Conservation (phyloP, 2,329 filamentous ascomycete genomes). For the Cytospora mali region DNA sequence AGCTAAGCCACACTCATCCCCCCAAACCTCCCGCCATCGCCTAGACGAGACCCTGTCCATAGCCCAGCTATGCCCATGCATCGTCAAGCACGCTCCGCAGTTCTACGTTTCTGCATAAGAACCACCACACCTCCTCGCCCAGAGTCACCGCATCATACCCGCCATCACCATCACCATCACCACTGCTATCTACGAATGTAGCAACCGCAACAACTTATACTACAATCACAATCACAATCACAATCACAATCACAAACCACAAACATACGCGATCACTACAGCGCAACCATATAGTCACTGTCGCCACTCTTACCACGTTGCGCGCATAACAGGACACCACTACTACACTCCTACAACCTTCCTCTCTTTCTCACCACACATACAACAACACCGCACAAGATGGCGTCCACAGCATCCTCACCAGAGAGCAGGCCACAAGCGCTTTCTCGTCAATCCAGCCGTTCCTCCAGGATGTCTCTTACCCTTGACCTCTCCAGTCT, state of each 20-base stretch:
- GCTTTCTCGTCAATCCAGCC: constrained; percentile 48
- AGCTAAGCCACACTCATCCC: constrained; percentile 21
- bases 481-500: constrained; percentile 75
- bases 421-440: constrained; percentile 32
- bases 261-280: neutral
- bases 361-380: constrained; percentile 7
- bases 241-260: too few relatives aligned
- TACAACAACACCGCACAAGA: constrained; percentile 18
- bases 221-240: too few relatives aligned
- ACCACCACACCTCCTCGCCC: constrained; percentile 6
- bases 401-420: constrained; percentile 23
- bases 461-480: constrained; percentile 53
- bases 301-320: neutral
- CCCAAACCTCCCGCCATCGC: constrained; percentile 6
- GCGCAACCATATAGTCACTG: neutral
- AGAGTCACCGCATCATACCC: neutral
- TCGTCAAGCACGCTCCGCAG: constrained; percentile 18
- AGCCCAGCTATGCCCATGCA: too few relatives aligned
- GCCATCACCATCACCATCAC: neutral
- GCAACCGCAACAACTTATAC: neutral
- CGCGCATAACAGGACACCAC: neutral
- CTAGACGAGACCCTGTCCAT: neutral
- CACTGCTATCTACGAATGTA: neutral
- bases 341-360: neutral
- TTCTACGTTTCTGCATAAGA: constrained; percentile 14